Percentiles rank a stretch among this genome's conserved stretches.
phyloP scores from a whole-genome alignment of 805 yeast species.

The Schizosaccharomyces lindneri region DNA sequence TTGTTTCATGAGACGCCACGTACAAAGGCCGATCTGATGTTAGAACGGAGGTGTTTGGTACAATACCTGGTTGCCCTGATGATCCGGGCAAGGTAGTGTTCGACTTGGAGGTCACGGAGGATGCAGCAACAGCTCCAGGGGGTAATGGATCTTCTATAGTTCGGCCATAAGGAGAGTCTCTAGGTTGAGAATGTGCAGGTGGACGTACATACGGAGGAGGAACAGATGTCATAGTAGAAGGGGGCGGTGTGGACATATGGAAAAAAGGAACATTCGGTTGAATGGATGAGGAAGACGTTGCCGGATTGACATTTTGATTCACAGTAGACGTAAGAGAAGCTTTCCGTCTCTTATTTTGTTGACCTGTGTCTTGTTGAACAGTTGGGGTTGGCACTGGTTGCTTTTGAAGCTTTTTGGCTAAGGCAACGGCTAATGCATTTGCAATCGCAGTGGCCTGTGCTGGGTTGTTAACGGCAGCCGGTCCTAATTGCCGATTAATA shows the following conservation, averaged over 20 bases:
- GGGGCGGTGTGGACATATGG: not conserved
- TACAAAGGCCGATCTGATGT: not conserved
- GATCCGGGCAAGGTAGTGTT: not conserved
- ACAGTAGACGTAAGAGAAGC: not conserved
- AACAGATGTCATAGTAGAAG: not conserved
- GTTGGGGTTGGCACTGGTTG: not conserved
- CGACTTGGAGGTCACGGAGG: not conserved
- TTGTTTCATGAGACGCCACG: not conserved
- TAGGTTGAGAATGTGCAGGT: not conserved
- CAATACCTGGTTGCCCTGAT: not conserved
- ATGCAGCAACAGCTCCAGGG: not conserved
- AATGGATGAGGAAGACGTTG: not conserved
- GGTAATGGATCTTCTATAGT: not conserved
- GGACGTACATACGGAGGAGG: not conserved
- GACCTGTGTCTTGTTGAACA: not conserved
- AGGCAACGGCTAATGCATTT: slow-evolving; percentile 7
- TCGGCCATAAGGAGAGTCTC: not conserved
- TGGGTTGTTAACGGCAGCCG: slow-evolving; percentile 10
- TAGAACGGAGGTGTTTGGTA: not conserved
- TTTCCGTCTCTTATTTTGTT: not conserved
- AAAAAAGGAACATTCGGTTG: not conserved
- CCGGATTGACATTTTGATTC: too few species aligned
- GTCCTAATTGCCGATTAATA: slow-evolving; percentile 53
- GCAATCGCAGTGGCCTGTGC: slow-evolving; percentile 9
- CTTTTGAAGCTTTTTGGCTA: slow-evolving; percentile 5